A percentile compares a stretch with the other conserved stretches of the same genome.
Conservation (phyloP, 768 basidiomycete genomes). For the Termitomyces sp. region DNA sequence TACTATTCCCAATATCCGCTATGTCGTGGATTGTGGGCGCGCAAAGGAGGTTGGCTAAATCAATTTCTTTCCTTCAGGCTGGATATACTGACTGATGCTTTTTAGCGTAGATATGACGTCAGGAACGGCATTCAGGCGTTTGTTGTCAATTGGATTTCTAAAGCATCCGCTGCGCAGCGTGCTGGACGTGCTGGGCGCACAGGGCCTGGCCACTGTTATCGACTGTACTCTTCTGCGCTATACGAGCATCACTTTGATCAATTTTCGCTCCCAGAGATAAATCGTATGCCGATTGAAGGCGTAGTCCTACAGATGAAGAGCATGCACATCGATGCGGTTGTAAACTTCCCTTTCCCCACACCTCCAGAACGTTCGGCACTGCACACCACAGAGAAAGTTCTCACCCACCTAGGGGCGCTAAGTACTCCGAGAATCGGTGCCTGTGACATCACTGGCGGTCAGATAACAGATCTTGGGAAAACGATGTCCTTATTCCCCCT, state of each 20-base stretch:
- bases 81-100: background rate
- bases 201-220: constrained; percentile 97
- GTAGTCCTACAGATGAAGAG: constrained; percentile 98
- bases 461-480: constrained; percentile 86
- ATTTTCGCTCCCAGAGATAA: constrained; percentile 87
- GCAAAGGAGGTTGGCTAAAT: constrained; percentile 73
- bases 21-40: constrained; percentile 95
- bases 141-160: constrained; percentile 89
- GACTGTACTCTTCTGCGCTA: constrained; percentile 92
- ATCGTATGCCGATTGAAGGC: constrained; percentile 94
- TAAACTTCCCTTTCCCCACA: constrained; percentile 98
- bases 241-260: constrained; percentile 89
- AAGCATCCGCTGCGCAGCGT: constrained; percentile 90
- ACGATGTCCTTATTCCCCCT: constrained; percentile 93
- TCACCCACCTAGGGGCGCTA: constrained; percentile 82
- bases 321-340: constrained; percentile 95
- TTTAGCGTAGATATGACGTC: constrained; percentile 77
- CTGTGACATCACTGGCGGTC: constrained; percentile 29
- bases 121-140: constrained; percentile 85
- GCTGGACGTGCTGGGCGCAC: constrained; percentile 97
- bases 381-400: constrained; percentile 72
- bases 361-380: constrained; percentile 79
- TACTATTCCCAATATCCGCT: constrained; percentile 94
- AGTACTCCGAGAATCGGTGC: constrained; percentile 24
- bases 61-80: background rate